Evolutionary conservation across 1,139 yeast genomes (phyloP).

Genomic region (Candida tetrigidarum): DNA sequence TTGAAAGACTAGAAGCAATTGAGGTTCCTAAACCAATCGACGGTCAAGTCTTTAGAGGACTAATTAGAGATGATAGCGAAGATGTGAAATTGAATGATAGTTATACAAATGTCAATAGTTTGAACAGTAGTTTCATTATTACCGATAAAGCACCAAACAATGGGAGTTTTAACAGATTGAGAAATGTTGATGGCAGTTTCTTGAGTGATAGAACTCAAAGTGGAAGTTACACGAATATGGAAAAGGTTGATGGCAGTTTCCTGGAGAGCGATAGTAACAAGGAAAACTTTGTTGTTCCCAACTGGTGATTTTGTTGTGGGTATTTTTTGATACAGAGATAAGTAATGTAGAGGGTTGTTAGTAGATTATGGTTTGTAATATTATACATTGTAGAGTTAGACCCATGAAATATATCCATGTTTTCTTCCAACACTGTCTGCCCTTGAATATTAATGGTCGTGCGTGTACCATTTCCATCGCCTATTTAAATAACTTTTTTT

Average conservation of each 20-base stretch:
- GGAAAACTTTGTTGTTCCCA: neutral
- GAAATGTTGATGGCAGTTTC: constrained; percentile 2
- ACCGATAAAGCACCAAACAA: neutral
- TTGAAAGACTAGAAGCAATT: constrained; percentile 15
- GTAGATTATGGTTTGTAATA: neutral
- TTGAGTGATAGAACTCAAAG: neutral
- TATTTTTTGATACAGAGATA: neutral
- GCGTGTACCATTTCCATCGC: neutral
- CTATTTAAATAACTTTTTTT: constrained; percentile 1
- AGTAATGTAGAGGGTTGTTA: neutral
- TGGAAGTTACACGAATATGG: constrained; percentile 1
- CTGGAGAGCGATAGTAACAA: neutral
- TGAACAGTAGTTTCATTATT: neutral
- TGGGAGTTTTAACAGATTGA: neutral
- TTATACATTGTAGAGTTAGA: no score
- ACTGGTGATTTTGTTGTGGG: neutral
- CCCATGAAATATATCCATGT: no score
- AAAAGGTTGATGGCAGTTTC: constrained; percentile 1
- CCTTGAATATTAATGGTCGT: no score
- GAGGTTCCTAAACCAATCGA: neutral
- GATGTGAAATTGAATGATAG: neutral
- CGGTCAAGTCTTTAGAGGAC: neutral
- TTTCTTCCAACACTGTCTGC: no score
- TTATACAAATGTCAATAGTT: constrained; percentile 1
- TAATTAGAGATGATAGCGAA: constrained; percentile 1